A percentile compares a stretch with the other conserved stretches of the same genome.
phyloP scores from a whole-genome alignment of 306 rosid genomes.

The Rosa chinensis region DNA sequence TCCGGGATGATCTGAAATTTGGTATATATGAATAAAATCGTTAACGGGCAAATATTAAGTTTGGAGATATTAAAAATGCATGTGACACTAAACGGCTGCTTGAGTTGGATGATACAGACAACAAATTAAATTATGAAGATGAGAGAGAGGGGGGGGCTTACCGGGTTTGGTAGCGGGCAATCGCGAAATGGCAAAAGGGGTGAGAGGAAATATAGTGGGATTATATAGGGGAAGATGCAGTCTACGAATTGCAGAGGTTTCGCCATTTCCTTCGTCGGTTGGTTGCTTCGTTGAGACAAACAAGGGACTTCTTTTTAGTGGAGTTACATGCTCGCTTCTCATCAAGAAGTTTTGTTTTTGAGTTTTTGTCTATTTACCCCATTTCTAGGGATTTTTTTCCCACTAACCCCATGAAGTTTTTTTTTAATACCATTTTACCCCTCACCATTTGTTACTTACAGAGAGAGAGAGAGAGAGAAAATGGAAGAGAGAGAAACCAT shows the following conservation, averaged over 20 bases:
- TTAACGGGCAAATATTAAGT: background rate
- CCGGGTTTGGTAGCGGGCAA: background rate
- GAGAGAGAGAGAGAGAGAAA: too few species aligned
- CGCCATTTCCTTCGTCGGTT: background rate
- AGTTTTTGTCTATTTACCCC: too few species aligned
- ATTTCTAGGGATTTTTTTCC: too few species aligned
- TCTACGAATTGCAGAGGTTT: background rate
- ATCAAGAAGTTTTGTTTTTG: too few species aligned
- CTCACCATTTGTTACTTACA: too few species aligned
- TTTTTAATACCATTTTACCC: too few species aligned
- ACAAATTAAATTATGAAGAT: background rate
- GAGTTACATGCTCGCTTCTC: background rate
- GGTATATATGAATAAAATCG: background rate
- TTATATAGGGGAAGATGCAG: background rate
- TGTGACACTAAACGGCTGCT: background rate
- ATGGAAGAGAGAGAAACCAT: too few species aligned
- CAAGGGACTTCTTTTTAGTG: background rate
- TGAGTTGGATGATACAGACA: background rate
- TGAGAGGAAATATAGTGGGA: background rate
- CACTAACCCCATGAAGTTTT: too few species aligned
- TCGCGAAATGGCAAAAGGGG: background rate
- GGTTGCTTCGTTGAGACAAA: background rate
- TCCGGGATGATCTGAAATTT: background rate
- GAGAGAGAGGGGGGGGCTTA: background rate
- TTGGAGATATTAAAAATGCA: background rate